phyloP scores from a whole-genome alignment of 495 filamentous ascomycete genomes.

The Tuber aestivum region DNA sequence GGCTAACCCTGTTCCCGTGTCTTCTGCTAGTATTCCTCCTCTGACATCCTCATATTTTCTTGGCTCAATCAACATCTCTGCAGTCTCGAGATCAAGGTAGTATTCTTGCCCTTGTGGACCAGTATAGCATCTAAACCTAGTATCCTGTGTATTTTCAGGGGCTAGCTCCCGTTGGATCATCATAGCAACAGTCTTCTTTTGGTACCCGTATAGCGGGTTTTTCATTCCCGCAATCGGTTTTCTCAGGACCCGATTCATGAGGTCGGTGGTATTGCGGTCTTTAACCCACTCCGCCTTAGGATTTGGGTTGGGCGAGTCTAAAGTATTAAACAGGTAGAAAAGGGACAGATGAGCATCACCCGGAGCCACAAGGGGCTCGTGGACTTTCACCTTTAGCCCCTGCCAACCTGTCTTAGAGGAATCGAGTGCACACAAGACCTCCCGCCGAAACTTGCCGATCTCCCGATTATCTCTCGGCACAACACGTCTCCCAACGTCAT shows the following conservation, averaged over 20 bases:
- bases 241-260: constrained; percentile 59
- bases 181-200: constrained; percentile 70
- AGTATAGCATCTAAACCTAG: constrained; percentile 55
- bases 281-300: constrained; percentile 47
- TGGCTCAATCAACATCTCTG: constrained; percentile 56
- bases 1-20: constrained; percentile 50
- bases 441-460: constrained; percentile 48
- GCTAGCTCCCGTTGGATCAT: constrained; percentile 80
- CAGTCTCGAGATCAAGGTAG: constrained; percentile 66
- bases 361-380: neutral
- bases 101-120: constrained; percentile 60
- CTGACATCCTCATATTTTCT: constrained; percentile 65
- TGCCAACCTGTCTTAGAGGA: constrained; percentile 54
- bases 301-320: constrained; percentile 63
- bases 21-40: constrained; percentile 73
- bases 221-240: constrained; percentile 55
- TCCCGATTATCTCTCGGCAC: constrained; percentile 47
- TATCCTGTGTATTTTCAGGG: constrained; percentile 62
- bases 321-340: constrained; percentile 79
- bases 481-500: constrained; percentile 54
- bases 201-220: constrained; percentile 67
- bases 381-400: constrained; percentile 40
- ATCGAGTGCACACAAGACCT: constrained; percentile 55
- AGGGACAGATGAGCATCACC: constrained; percentile 51
- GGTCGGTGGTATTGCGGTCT: constrained; percentile 54